Conservation (phyloP, 768 basidiomycete genomes). For the Floccularia luteovirens region DNA sequence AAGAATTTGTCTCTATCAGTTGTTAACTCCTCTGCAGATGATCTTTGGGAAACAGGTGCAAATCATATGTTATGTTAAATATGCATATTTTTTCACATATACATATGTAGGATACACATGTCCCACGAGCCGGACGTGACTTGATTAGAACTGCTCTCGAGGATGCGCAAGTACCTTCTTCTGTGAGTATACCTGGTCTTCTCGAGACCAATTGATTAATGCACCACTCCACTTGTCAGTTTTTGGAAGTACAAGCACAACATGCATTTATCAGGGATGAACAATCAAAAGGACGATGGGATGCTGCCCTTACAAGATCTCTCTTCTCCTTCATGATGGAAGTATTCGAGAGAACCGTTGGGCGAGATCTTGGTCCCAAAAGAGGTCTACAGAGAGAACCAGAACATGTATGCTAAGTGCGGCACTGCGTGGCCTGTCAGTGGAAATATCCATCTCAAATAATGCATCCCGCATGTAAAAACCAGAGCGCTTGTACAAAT, state of each 20-base stretch:
- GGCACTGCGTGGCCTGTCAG: too few species aligned
- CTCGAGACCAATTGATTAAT: neutral
- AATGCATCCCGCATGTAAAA: too few species aligned
- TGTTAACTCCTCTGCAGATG: slow-evolving; percentile 42
- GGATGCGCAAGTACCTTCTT: slow-evolving; percentile 63
- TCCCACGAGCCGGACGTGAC: slow-evolving; percentile 80
- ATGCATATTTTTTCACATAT: neutral
- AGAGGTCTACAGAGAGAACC: slow-evolving; percentile 34
- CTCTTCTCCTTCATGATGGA: slow-evolving; percentile 88
- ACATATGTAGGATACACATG: slow-evolving; percentile 73
- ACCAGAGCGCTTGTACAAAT: too few species aligned
- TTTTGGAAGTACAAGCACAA: slow-evolving; percentile 94
- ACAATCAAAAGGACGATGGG: slow-evolving; percentile 90
- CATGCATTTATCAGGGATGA: slow-evolving; percentile 96
- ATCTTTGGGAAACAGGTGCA: slow-evolving; percentile 90
- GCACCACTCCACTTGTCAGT: slow-evolving; percentile 32
- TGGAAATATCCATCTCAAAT: too few species aligned
- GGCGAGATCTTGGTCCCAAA: slow-evolving; percentile 74
- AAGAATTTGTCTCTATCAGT: neutral
- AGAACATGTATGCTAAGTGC: slow-evolving; percentile 79
- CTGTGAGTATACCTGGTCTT: slow-evolving; percentile 38
- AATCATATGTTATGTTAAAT: neutral
- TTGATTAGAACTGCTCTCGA: slow-evolving; percentile 79
- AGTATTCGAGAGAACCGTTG: slow-evolving; percentile 84
- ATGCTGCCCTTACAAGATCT: slow-evolving; percentile 80